These are phyloP conservation scores for Lyophyllum atratum DNA, from an alignment of 768 basidiomycete species.

Conservation along the genomic window DNA sequence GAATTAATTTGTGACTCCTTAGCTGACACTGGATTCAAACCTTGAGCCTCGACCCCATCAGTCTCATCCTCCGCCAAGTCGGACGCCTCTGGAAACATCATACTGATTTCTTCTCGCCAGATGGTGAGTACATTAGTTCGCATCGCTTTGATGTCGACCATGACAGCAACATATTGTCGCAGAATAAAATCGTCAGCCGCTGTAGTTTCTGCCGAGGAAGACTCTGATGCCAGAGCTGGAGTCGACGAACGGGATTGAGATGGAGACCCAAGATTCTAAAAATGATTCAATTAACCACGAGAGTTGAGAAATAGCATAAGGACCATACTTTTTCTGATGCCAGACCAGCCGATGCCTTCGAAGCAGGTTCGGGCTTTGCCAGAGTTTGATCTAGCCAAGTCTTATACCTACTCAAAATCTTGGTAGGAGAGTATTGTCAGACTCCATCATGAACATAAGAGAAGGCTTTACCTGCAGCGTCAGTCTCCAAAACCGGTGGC, in stretches of 20 bases:
- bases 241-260: constrained; percentile 50
- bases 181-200: constrained; percentile 67
- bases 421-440: background rate
- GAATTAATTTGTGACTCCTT: constrained; percentile 3
- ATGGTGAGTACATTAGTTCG: constrained; percentile 52
- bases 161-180: constrained; percentile 63
- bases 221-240: constrained; percentile 50
- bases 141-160: constrained; percentile 68
- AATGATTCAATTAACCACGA: background rate
- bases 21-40: constrained; percentile 24
- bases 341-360: constrained; percentile 30
- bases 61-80: constrained; percentile 30
- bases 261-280: constrained; percentile 15
- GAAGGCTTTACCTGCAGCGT: constrained; percentile 73
- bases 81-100: constrained; percentile 54
- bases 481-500: constrained; percentile 87
- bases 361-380: constrained; percentile 40
- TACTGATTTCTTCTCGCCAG: constrained; percentile 69
- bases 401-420: constrained; percentile 82
- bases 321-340: constrained; percentile 32
- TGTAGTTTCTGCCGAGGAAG: constrained; percentile 51
- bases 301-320: background rate
- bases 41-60: constrained; percentile 50
- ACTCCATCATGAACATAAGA: background rate
- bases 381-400: constrained; percentile 72